Conservation (phyloP, 192 early-diverging fungal species). For the Neocallimastix lanati region DNA sequence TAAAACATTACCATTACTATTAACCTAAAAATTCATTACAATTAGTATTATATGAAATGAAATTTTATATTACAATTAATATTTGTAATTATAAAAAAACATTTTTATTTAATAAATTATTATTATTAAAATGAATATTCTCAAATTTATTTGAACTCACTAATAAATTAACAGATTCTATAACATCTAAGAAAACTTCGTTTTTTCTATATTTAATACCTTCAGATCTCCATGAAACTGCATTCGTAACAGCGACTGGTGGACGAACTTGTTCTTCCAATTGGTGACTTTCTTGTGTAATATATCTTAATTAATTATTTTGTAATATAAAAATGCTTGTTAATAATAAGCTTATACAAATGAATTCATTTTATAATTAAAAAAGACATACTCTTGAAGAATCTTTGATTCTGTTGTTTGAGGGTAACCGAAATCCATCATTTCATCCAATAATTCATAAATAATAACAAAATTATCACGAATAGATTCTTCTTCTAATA, state of each 20-base stretch:
- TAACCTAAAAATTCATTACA: conserved; percentile 24
- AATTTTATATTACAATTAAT: too few species aligned
- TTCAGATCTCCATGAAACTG: conserved; percentile 50
- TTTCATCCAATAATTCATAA: conserved; percentile 76
- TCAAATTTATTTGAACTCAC: conserved; percentile 12
- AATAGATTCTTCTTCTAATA: conserved; percentile 76
- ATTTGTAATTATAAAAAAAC: too few species aligned
- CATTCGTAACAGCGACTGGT: conserved; percentile 64
- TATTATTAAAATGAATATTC: too few species aligned
- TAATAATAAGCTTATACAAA: too few species aligned
- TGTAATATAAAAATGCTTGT: too few species aligned
- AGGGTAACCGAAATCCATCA: conserved; percentile 84
- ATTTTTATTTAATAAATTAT: too few species aligned
- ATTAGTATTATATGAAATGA: too few species aligned
- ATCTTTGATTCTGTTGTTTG: conserved; percentile 80
- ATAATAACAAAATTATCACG: conserved; percentile 83
- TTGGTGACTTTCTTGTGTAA: conserved; percentile 92
- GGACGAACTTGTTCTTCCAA: conserved; percentile 76
- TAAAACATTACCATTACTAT: conserved; percentile 35
- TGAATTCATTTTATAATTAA: too few species aligned
- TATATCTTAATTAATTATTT: too few species aligned
- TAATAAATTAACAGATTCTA: conserved; percentile 54
- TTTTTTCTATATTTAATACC: conserved; percentile 56
- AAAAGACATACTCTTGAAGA: conserved; percentile 49
- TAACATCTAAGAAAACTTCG: conserved; percentile 57